phyloP scores from a whole-genome alignment of 2,329 filamentous ascomycete species.

The Exophiala spinifera region DNA sequence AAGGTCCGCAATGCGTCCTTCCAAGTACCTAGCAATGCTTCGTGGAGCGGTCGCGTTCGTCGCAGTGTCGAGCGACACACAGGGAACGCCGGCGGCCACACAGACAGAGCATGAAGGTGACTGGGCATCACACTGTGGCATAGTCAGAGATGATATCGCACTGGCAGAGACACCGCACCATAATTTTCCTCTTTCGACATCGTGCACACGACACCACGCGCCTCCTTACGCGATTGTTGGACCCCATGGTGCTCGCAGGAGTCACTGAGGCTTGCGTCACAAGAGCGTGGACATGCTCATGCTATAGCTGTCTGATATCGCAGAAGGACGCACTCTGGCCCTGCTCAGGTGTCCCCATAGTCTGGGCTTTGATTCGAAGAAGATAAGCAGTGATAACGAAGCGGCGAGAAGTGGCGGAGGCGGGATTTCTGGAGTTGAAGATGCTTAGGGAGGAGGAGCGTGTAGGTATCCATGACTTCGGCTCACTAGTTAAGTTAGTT shows the following conservation, averaged over 20 bases:
- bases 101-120: conserved; percentile 7
- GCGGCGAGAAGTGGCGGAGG: no score
- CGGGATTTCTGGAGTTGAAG: not conserved
- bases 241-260: not conserved
- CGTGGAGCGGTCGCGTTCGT: conserved; percentile 3
- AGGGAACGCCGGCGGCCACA: conserved; percentile 5
- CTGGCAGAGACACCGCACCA: not conserved
- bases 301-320: no score
- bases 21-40: conserved; percentile 9
- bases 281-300: no score
- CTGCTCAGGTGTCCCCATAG: no score
- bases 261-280: no score
- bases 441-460: no score
- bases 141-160: not conserved
- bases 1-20: conserved; percentile 5
- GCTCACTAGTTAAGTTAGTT: no score
- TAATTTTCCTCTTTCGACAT: conserved; percentile 9
- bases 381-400: no score
- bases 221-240: conserved; percentile 3
- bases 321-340: no score
- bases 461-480: no score
- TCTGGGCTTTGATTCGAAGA: no score
- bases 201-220: conserved; percentile 3
- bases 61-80: conserved; percentile 5
- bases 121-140: conserved; percentile 6